phyloP scores from a whole-genome alignment of 208 protist genomes.

The Spongospora subterranea region DNA sequence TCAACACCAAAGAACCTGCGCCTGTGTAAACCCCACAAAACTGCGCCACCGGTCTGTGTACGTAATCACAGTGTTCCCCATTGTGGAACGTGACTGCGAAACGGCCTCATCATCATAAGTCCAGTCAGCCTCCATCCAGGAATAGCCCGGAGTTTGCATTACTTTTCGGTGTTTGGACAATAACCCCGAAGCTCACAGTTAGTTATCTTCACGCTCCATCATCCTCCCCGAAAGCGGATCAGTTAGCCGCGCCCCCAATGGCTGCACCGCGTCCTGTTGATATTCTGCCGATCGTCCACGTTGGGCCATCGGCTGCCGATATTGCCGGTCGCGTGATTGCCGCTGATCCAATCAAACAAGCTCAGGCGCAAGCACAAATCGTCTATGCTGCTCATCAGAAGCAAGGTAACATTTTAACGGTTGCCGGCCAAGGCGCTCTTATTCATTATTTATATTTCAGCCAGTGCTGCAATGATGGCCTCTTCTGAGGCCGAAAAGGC shows the following conservation, averaged over 20 bases:
- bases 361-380: conserved; percentile 5
- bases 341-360: neutral
- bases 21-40: no score
- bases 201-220: neutral
- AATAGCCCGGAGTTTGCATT: no score
- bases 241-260: no score
- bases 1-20: no score
- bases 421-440: neutral
- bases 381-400: conserved; percentile 16
- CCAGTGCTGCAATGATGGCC: neutral
- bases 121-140: no score
- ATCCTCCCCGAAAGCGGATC: neutral
- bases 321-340: conserved; percentile 8
- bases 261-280: conserved; percentile 8
- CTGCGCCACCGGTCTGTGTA: no score
- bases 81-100: no score
- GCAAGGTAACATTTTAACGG: neutral
- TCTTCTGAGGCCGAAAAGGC: neutral
- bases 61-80: no score
- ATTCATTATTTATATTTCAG: no score
- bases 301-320: neutral
- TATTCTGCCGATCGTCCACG: neutral
- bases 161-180: neutral
- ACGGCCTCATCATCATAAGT: no score
- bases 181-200: neutral